Base-by-base conservation (phyloP, 1,284 basidiomycete species). In the Pseudozyma flocculosa region DNA sequence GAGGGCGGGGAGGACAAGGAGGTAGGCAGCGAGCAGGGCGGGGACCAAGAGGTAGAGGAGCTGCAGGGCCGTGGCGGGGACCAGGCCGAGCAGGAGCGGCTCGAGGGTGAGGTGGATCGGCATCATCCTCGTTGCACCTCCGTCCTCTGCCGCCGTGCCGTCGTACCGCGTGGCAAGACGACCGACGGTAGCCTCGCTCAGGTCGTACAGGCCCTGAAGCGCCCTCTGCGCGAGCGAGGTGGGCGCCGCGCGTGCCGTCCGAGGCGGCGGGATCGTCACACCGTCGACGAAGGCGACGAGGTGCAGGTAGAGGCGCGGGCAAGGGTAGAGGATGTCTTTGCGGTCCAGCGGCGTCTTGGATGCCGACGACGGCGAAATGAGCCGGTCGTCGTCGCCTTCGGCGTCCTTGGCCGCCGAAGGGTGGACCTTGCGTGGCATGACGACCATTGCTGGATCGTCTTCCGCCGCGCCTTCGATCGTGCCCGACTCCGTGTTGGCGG, bases 31-130 rank as follows among this genome's bases (percentile, higher is more conserved):
- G 1, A 21, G 14, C 3, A 37, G 15, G 34, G 42, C 42, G 13
- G 19, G 4, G 1, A 49, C 4, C 1, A 49, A 19, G 15, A 40
- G 24, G 7, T 17, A 17, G 18, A 39, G 3, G n/a, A 43, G 2
- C 18, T 10, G 22, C 2, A 38, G 8, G 2, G 49, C 53, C 7
- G 48, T 48, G 2, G 45, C 50, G 7, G 59, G 59, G 1, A 61
- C 26, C 4, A 9, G 32, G 2, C 59, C 59, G 8, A 48, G 2
- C 18, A 47, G 49, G 30, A 61, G 23, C 32, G 47, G 37, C 17
- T 61, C 54, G 19, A 61, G 23, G 4, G 59, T 61, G 5, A 61
- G 32, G 41, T 61, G 59, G 22, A 61, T 54, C 36, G 59, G 59
- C 9, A 45, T 47, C 9, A 43, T 19, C 23, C 36, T 47, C 40